Evolutionary conservation across 345 rosid genomes (phyloP).

Genomic region (Hibiscus mutabilis): DNA sequence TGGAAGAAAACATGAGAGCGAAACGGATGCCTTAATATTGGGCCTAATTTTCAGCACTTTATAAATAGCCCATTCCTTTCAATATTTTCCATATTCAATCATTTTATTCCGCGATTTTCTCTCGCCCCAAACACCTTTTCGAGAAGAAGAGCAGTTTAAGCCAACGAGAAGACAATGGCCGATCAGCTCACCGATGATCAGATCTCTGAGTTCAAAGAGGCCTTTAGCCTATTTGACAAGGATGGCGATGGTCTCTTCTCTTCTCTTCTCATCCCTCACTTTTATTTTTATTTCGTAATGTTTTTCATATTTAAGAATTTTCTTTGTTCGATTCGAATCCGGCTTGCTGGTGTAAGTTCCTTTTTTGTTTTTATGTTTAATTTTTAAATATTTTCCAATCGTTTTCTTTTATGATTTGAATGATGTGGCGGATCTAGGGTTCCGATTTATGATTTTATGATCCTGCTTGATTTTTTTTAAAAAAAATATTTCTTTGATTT

Average conservation of each 20-base stretch:
- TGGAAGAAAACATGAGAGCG: neutral
- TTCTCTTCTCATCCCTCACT: neutral
- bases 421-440: constrained; percentile 9
- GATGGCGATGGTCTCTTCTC: constrained; percentile 18
- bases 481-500: neutral
- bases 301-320: neutral
- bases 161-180: constrained; percentile 8
- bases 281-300: neutral
- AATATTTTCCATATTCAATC: neutral
- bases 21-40: neutral
- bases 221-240: constrained; percentile 20
- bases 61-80: neutral
- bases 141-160: neutral
- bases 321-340: neutral
- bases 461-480: no score
- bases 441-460: neutral
- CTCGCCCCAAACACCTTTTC: neutral
- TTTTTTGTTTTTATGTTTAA: neutral
- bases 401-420: neutral
- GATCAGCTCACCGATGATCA: constrained; percentile 22
- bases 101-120: neutral
- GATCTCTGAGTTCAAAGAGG: constrained; percentile 22
- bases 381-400: neutral
- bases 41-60: neutral
- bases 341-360: neutral